Evolutionary conservation across 23 red algal species (phyloP).

Genomic region (Gracilariopsis chorda): DNA sequence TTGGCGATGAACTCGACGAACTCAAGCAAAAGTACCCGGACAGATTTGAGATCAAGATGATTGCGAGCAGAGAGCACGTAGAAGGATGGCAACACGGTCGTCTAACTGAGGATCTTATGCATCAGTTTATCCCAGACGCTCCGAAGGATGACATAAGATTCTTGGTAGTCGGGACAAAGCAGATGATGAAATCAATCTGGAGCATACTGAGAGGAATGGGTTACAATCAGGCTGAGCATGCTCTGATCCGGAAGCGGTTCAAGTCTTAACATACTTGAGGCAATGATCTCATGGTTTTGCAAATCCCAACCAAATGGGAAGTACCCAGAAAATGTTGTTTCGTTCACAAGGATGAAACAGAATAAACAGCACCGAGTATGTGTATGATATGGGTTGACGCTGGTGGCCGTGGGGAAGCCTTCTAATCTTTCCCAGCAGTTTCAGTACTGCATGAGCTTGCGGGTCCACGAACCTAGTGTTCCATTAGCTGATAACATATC

Average conservation of each 20-base stretch:
- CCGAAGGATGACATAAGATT: neutral
- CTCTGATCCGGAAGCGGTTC: conserved; percentile 1
- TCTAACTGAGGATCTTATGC: neutral
- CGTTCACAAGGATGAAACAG: too few relatives aligned
- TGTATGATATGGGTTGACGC: too few relatives aligned
- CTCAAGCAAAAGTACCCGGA: neutral
- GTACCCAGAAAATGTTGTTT: too few relatives aligned
- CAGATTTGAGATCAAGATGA: neutral
- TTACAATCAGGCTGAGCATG: neutral
- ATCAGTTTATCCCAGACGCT: neutral
- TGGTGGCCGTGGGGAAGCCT: too few relatives aligned
- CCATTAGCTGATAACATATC: too few relatives aligned
- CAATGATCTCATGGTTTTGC: too few relatives aligned
- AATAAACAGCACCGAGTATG: too few relatives aligned
- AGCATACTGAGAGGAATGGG: neutral
- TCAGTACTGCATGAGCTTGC: too few relatives aligned
- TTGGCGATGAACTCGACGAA: neutral
- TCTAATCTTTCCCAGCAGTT: too few relatives aligned
- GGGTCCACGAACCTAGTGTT: too few relatives aligned
- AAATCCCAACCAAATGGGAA: too few relatives aligned
- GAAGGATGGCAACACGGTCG: neutral
- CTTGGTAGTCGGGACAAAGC: conserved; percentile 24
- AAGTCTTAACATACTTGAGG: neutral
- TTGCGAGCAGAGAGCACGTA: conserved; percentile 26
- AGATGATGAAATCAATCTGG: conserved; percentile 37